These are phyloP conservation scores for Diaporthe aspalathi DNA, from an alignment of 2,329 filamentous ascomycete species.

Conservation along the genomic window DNA sequence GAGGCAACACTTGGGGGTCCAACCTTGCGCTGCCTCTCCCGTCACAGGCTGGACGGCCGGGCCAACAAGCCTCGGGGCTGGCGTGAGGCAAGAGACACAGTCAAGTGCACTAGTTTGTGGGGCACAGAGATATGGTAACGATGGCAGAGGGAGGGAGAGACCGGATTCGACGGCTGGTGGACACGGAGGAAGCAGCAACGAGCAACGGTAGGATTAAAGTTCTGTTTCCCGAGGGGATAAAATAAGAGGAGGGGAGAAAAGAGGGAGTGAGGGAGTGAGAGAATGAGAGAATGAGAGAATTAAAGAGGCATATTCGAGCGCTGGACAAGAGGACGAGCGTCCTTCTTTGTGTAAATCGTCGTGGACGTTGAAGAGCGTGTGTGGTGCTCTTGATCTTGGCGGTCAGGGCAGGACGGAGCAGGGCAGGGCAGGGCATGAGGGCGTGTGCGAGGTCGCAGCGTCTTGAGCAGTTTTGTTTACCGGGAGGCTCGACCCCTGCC, in stretches of 20 bases:
- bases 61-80: not conserved
- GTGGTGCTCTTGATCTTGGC: conserved; percentile 26
- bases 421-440: conserved; percentile 22
- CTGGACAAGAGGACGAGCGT: conserved; percentile 19
- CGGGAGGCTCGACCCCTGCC: conserved; percentile 30
- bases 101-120: conserved; percentile 9
- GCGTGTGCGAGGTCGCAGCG: conserved; percentile 23
- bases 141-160: not conserved
- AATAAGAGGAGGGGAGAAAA: not conserved
- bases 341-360: conserved; percentile 16
- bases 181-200: conserved; percentile 6
- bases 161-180: not conserved
- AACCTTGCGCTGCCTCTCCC: conserved; percentile 6
- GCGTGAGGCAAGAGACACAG: conserved; percentile 14
- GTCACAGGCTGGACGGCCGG: not conserved
- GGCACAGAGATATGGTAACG: conserved; percentile 12
- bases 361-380: conserved; percentile 17
- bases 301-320: not conserved
- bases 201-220: not conserved
- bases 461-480: conserved; percentile 16
- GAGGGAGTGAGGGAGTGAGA: not conserved
- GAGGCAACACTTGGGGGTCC: conserved; percentile 23
- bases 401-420: conserved; percentile 25
- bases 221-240: conserved; percentile 11
- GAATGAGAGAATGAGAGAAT: conserved; percentile 24